Base-by-base conservation (phyloP, 495 filamentous ascomycete species). In the Elaphomyces granulatus region DNA sequence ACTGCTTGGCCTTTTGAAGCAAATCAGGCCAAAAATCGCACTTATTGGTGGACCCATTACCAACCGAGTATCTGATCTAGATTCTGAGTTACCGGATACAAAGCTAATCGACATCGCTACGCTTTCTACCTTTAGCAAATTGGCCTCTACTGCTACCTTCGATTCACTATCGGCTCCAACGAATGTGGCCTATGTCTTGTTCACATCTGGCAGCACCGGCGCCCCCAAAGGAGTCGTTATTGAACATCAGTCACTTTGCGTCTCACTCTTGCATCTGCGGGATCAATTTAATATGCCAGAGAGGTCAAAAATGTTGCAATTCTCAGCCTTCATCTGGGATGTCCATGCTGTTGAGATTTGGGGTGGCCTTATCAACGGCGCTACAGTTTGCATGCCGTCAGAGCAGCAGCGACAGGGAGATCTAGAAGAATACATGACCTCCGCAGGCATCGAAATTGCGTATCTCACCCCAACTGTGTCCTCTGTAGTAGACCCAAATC, bases 1-100 rank as follows among this genome's bases (percentile, higher is more conserved):
- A 12, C 50, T 72, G 31, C 45, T 56, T 18, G 54, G 47, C 15
- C 68, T 76, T 37, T 53, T 74, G 9, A 46, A 66, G 32, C 43
- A 43, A 32, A 36, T 49, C 16, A 42, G 18, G 4, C 45, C 45
- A 40, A 48, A 44, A 16, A 45, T 68, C 17, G 23, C 23, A 28
- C 23, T 28, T 28, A 6, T 6, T 28, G 12, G 12, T 6, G 23
- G 12, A 6, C 6, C 12, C 23, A 6, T 28, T 6, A 6, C 6
- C 6, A 28, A 28, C 12, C 6, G 23, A 28, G 23, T 28, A 28
- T 28, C 23, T 6, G 23, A 28, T 28, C 23, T 28, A 28, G 6
- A 6, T 12, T 12, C 6, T 28, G 12, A 28, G 6, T 28, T 28
- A 6, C 23, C 6, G 23, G 23, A 28, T 12, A 28, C 23, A 28